A percentile compares a stretch with the other conserved stretches of the same genome.
These are phyloP conservation scores for Ascobolus immersus DNA, from an alignment of 495 filamentous ascomycete genomes.

Conservation along the genomic window DNA sequence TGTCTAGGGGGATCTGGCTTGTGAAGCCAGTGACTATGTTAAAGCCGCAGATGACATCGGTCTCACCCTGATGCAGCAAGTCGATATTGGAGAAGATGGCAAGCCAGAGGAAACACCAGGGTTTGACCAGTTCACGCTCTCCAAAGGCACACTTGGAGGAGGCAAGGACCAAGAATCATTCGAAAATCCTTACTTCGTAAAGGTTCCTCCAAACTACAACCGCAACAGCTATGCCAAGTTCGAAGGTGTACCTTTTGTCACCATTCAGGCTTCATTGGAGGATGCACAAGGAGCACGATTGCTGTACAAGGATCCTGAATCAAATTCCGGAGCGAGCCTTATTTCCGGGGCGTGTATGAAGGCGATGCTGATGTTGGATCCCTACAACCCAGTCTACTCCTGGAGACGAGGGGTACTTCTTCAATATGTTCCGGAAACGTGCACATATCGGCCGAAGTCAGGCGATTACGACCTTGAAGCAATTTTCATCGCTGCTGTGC, in stretches of 20 bases:
- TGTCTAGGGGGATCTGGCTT: no score
- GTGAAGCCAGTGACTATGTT: no score
- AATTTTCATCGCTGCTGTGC: conserved; percentile 1
- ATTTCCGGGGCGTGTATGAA: not conserved
- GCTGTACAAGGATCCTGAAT: not conserved
- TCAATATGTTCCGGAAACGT: conserved; percentile 4
- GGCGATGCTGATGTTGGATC: conserved; percentile 4
- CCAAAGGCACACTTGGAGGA: no score
- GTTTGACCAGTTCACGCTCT: no score
- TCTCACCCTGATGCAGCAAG: no score
- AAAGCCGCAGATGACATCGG: no score
- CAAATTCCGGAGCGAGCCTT: not conserved
- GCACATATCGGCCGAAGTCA: not conserved
- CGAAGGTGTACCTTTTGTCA: not conserved
- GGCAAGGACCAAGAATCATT: not conserved
- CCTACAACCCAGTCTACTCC: conserved; percentile 5
- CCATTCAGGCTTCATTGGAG: not conserved
- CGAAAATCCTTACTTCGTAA: not conserved
- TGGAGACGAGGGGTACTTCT: conserved; percentile 5
- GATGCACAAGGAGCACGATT: conserved; percentile 1
- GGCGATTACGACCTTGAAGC: conserved; percentile 3
- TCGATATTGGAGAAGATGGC: no score
- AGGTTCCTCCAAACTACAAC: not conserved
- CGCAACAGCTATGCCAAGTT: not conserved
- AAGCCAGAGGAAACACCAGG: no score